Percentiles rank a stretch among this genome's conserved stretches.
Evolutionary conservation across 768 basidiomycete species (phyloP).

Genomic region (Tulasnella calospora): DNA sequence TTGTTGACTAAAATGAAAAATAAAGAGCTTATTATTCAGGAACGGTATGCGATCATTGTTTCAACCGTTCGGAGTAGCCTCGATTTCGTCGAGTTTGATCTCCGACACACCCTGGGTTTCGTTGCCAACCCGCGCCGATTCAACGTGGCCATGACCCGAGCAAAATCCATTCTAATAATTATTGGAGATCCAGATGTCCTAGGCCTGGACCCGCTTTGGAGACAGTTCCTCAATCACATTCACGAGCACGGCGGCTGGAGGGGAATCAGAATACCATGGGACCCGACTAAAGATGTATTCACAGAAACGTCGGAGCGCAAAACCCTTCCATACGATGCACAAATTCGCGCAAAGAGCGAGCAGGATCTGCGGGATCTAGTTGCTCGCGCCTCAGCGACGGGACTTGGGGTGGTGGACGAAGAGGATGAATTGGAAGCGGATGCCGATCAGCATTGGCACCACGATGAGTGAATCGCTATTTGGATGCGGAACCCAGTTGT

Average conservation of each 20-base stretch:
- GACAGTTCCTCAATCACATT: conserved; percentile 55
- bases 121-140: conserved; percentile 26
- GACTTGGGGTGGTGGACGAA: neutral
- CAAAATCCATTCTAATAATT: conserved; percentile 9
- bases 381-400: neutral
- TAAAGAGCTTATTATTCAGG: neutral
- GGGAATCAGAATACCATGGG: conserved; percentile 34
- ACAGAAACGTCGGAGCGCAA: neutral
- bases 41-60: conserved; percentile 27
- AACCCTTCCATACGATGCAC: neutral
- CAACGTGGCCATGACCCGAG: conserved; percentile 43
- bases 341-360: neutral
- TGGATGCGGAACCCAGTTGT: too few relatives aligned
- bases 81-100: conserved; percentile 23
- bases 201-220: conserved; percentile 56
- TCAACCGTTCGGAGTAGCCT: conserved; percentile 25
- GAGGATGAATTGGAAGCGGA: conserved; percentile 33
- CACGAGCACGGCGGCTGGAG: conserved; percentile 50
- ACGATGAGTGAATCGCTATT: conserved; percentile 31
- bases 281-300: neutral
- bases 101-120: conserved; percentile 24
- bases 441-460: conserved; percentile 45
- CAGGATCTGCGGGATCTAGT: conserved; percentile 24
- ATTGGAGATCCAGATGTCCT: conserved; percentile 58
- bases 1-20: neutral